Evolutionary conservation across 2,329 filamentous ascomycete species (phyloP), one percentile per base, ranked within the genome.

Genomic region (Lachnellula hyalina): DNA sequence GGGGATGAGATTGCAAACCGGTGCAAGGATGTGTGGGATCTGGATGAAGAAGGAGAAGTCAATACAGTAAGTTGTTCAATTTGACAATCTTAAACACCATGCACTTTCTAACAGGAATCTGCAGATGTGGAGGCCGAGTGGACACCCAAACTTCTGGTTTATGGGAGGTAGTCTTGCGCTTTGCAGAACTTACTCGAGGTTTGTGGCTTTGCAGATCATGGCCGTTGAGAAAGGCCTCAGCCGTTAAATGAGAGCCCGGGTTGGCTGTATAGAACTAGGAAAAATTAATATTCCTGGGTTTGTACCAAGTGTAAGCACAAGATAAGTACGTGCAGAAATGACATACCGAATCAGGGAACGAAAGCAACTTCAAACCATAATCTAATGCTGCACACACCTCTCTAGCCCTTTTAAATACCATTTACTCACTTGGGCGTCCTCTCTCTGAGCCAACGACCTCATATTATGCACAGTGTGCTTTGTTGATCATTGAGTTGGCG

Each of bases 91-190:
- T 14, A 12, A 2, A 5, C 0, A 17, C 19, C 5, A 15, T 42
- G 35, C 7, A 40, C 35, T 51, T 15, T n/a, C 49, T 41, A 34
- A 49, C 21, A 28, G 1, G 4, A 68, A 70, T 19, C 17, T 44
- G 14, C 53, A 69, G 73, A 75, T 70, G 68, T 78, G 74, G 73
- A 70, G 74, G n/a, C 71, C 70, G 12, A 76, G 72, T 52, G 75
- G 76, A 2, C 75, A 77, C 54, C 73, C 74, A 0, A 73, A 74
- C 0, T 77, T 78, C 56, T 79, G 75, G 76, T 78, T 73, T 60
- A 77, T 77, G 70, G 76, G 75, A 2, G 77, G 77, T 25, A 79
- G 75, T 60, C 64, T 79, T 36, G 74, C 75, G 0, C 66, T 78
- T 47, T 76, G 74, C 48, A 69, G 77, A 6, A 71, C 73, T 34